Percentiles rank a stretch among this genome's conserved stretches.
Evolutionary conservation across 208 protist genomes (phyloP).

Genomic region (Leptomonas pyrrhocoris): DNA sequence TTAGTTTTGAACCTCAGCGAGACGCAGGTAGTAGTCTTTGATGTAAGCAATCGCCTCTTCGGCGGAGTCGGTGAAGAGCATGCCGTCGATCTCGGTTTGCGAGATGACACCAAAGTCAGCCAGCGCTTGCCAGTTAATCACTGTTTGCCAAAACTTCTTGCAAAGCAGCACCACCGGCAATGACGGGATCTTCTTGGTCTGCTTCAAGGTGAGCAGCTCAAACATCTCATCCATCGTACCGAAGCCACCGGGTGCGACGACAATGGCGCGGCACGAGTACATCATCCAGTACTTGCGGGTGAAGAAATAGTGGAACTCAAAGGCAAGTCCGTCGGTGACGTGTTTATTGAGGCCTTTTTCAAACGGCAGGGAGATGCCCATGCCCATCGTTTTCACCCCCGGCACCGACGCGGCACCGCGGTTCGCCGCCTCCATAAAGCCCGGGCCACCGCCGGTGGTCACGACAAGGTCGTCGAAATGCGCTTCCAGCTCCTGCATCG

Average conservation of each 20-base stretch:
- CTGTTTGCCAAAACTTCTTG: slow-evolving; percentile 86
- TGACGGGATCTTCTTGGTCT: slow-evolving; percentile 89
- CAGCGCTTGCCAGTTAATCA: slow-evolving; percentile 89
- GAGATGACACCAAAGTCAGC: slow-evolving; percentile 89
- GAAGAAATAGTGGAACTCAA: slow-evolving; percentile 96
- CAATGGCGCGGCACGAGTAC: slow-evolving; percentile 91
- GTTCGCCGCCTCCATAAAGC: slow-evolving; percentile 95
- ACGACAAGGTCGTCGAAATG: slow-evolving; percentile 77
- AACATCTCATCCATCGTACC: slow-evolving; percentile 94
- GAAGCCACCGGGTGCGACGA: slow-evolving; percentile 91
- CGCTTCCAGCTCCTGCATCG: slow-evolving; percentile 23
- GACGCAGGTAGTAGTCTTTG: slow-evolving; percentile 49
- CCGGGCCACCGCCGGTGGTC: slow-evolving; percentile 90
- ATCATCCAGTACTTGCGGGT: slow-evolving; percentile 96
- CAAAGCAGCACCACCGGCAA: slow-evolving; percentile 89
- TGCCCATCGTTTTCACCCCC: slow-evolving; percentile 85
- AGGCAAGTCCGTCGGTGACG: slow-evolving; percentile 86
- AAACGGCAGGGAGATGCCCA: slow-evolving; percentile 94
- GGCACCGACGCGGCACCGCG: slow-evolving; percentile 74
- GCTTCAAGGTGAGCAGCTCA: slow-evolving; percentile 89
- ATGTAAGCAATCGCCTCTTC: slow-evolving; percentile 89
- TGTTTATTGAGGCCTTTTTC: slow-evolving; percentile 92
- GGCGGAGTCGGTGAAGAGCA: slow-evolving; percentile 87
- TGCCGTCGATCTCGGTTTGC: slow-evolving; percentile 74
- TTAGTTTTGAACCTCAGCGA: slow-evolving; percentile 8